These are phyloP conservation scores for Jimgerdemannia flammicorona DNA, from an alignment of 192 early-diverging fungal species.

Conservation along the genomic window DNA sequence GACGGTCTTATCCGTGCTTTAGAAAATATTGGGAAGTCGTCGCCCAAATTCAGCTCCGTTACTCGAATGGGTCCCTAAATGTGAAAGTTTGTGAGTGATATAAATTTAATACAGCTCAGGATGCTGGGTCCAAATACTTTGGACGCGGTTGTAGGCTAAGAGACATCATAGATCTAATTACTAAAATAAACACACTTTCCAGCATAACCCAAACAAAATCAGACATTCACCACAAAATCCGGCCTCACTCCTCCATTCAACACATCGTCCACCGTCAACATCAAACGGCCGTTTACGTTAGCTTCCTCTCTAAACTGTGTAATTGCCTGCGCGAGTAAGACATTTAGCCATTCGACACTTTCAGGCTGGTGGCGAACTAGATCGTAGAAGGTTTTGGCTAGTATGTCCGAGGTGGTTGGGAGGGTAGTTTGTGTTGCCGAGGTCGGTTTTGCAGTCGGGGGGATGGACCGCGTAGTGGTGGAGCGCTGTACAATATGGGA, in stretches of 20 bases:
- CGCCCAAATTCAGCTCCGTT: slow-evolving; percentile 49
- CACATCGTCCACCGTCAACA: slow-evolving; percentile 60
- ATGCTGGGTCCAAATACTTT: not conserved
- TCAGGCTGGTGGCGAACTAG: slow-evolving; percentile 55
- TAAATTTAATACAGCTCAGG: not conserved
- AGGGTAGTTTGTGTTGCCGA: slow-evolving; percentile 37
- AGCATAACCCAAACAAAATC: not conserved
- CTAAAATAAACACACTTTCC: no score
- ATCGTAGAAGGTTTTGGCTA: slow-evolving; percentile 58
- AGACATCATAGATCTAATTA: no score
- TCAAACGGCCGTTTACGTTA: slow-evolving; percentile 58
- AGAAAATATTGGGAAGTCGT: slow-evolving; percentile 54
- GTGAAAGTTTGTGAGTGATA: no score
- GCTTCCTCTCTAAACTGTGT: slow-evolving; percentile 70
- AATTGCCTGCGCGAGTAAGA: slow-evolving; percentile 74
- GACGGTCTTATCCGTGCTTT: slow-evolving; percentile 52
- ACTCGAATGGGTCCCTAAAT: slow-evolving; percentile 55
- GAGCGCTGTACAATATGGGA: slow-evolving; percentile 23
- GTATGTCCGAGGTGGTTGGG: slow-evolving; percentile 42
- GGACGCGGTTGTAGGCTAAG: no score
- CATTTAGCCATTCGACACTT: slow-evolving; percentile 82
- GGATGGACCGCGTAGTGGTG: slow-evolving; percentile 42
- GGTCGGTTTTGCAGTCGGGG: slow-evolving; percentile 37
- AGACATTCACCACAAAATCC: slow-evolving; percentile 60
- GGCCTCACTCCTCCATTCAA: slow-evolving; percentile 67